phyloP scores from a whole-genome alignment of 1,284 basidiomycete species.

The Cryptococcus amylolentus region DNA sequence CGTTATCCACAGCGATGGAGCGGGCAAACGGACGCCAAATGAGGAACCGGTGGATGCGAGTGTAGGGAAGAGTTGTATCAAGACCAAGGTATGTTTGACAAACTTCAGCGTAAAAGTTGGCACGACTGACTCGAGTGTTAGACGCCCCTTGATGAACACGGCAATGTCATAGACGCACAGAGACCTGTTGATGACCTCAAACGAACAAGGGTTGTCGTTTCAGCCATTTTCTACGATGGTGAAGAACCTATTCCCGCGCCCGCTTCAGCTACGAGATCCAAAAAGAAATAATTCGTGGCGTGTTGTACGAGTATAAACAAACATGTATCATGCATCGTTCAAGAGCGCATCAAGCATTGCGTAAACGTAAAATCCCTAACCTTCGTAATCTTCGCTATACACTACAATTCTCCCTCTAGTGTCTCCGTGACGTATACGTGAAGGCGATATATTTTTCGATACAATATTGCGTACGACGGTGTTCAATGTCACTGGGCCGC shows the following conservation, averaged over 20 bases:
- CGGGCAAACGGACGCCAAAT: background rate
- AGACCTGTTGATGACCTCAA: conserved; percentile 62
- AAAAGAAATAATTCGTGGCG: conserved; percentile 9
- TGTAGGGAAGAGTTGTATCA: conserved; percentile 60
- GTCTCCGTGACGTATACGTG: conserved; percentile 60
- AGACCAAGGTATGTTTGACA: conserved; percentile 59
- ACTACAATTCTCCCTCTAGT: conserved; percentile 61
- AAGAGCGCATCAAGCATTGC: background rate
- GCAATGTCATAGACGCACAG: conserved; percentile 65
- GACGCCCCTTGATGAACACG: conserved; percentile 68
- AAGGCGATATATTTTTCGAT: conserved; percentile 61
- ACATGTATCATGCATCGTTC: background rate
- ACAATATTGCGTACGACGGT: conserved; percentile 67
- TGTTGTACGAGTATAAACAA: background rate
- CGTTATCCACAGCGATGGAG: conserved; percentile 34
- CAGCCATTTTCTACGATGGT: conserved; percentile 77
- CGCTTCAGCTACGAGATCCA: conserved; percentile 9
- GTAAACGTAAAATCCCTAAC: conserved; percentile 1
- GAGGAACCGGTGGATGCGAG: background rate
- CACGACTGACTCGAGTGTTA: conserved; percentile 35
- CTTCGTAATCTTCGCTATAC: conserved; percentile 65
- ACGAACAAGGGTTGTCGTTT: conserved; percentile 65
- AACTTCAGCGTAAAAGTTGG: background rate
- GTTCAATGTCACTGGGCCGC: conserved; percentile 70
- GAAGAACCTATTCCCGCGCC: conserved; percentile 51